These are phyloP conservation scores for Elaeis oleifera DNA, from an alignment of 202 grass and related monocot species.

Conservation along the genomic window DNA sequence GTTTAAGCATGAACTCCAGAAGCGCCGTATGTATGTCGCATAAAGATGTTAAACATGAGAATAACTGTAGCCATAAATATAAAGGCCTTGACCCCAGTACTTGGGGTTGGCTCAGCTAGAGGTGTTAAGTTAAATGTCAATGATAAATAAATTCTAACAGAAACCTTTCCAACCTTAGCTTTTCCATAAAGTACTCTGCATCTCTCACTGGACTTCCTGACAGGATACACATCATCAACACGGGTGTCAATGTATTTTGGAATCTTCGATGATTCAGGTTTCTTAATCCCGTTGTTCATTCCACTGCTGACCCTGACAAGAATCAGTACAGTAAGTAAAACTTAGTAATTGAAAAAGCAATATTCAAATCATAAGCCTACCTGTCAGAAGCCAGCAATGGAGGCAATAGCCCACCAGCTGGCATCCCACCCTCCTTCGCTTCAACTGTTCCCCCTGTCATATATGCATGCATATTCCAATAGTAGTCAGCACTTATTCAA, in stretches of 20 bases:
- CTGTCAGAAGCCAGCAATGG: conserved; percentile 35
- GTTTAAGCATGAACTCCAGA: no score
- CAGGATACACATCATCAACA: conserved; percentile 66
- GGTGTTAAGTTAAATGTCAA: no score
- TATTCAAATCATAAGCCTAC: conserved; percentile 17
- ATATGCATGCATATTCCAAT: not conserved
- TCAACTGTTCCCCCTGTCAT: conserved; percentile 75
- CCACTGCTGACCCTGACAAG: conserved; percentile 16
- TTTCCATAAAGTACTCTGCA: conserved; percentile 42
- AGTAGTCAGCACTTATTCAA: no score
- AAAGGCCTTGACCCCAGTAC: no score
- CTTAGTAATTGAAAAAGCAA: conserved; percentile 1
- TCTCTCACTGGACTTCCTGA: conserved; percentile 59
- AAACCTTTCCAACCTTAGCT: conserved; percentile 36
- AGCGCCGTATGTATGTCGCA: no score
- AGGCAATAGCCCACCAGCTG: conserved; percentile 24
- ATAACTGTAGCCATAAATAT: no score
- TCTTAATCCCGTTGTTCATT: conserved; percentile 26
- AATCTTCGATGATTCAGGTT: conserved; percentile 43
- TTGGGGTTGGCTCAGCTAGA: no score
- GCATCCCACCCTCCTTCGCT: conserved; percentile 38
- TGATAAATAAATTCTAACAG: not conserved
- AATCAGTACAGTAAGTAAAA: conserved; percentile 3
- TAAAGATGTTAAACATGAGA: no score
- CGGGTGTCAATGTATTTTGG: conserved; percentile 58